A percentile compares a stretch with the other conserved stretches of the same genome.
phyloP scores from a whole-genome alignment of 441 rosid genomes.

The Arabidopsis hybrid region DNA sequence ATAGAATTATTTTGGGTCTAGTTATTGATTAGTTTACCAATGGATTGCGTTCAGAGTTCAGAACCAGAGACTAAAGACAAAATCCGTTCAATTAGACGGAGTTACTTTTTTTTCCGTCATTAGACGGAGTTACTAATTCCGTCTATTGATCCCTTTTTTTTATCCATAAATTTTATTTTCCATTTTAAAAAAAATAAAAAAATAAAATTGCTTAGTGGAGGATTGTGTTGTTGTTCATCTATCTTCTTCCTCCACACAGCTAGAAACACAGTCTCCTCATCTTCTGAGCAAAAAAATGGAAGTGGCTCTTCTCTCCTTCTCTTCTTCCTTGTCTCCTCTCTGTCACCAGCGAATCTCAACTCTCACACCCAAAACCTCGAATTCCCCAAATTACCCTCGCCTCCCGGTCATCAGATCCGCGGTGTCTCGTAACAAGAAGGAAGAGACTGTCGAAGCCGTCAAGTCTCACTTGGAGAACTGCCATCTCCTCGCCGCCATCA shows the following conservation, averaged over 20 bases:
- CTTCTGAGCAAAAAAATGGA: slow-evolving; percentile 56
- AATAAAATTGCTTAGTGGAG: not conserved
- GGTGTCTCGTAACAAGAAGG: slow-evolving; percentile 75
- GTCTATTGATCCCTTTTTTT: not conserved
- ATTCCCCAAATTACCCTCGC: slow-evolving; percentile 36
- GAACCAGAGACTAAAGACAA: not conserved
- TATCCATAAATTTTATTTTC: not conserved
- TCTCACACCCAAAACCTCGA: slow-evolving; percentile 46
- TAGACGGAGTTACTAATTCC: slow-evolving; percentile 28
- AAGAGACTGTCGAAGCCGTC: slow-evolving; percentile 74
- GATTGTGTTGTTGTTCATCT: not conserved
- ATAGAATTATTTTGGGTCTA: not conserved
- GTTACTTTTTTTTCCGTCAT: not conserved
- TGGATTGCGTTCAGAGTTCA: too few relatives aligned
- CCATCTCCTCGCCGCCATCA: slow-evolving; percentile 79
- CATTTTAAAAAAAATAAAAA: not conserved
- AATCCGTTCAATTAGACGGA: not conserved
- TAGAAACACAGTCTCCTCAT: slow-evolving; percentile 21
- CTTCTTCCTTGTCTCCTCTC: slow-evolving; percentile 55
- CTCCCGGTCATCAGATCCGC: slow-evolving; percentile 60
- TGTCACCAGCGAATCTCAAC: slow-evolving; percentile 41
- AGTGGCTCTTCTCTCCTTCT: slow-evolving; percentile 56
- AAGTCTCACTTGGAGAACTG: slow-evolving; percentile 80
- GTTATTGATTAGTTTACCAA: not conserved
- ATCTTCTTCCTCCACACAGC: slow-evolving; percentile 34